phyloP scores from a whole-genome alignment of 495 filamentous ascomycete genomes.

The Corynascus novoguineensis region DNA sequence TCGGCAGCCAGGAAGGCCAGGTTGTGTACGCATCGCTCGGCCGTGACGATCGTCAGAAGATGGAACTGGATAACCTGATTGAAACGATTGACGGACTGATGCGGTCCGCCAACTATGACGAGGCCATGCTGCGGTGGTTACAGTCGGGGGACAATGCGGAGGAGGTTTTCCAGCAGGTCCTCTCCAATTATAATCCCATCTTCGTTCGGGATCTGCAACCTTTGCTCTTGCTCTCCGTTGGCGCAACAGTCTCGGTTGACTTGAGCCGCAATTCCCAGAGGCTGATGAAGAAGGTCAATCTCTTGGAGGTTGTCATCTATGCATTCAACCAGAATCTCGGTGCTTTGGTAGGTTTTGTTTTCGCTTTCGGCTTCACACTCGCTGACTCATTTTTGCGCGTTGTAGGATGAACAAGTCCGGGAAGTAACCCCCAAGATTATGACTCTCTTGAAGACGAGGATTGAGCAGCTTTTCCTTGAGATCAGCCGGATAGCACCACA shows the following conservation, averaged over 20 bases:
- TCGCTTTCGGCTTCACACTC: neutral
- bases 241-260: constrained; percentile 69
- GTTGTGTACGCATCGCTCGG: constrained; percentile 32
- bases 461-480: constrained; percentile 65
- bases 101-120: constrained; percentile 60
- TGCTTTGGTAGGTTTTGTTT: constrained; percentile 41
- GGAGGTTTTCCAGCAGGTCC: constrained; percentile 74
- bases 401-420: constrained; percentile 67
- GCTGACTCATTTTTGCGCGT: constrained; percentile 15
- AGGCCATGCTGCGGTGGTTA: constrained; percentile 69
- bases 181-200: constrained; percentile 64
- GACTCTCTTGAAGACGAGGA: constrained; percentile 62
- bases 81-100: constrained; percentile 61
- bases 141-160: constrained; percentile 68
- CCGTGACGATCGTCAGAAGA: constrained; percentile 40
- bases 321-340: constrained; percentile 39
- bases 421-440: constrained; percentile 70
- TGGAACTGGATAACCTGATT: constrained; percentile 60
- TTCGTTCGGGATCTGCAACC: constrained; percentile 68
- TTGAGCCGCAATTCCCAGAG: constrained; percentile 52
- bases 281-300: constrained; percentile 56
- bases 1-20: constrained; percentile 29
- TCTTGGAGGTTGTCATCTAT: constrained; percentile 69
- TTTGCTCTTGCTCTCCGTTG: constrained; percentile 75
- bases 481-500: constrained; percentile 57